Evolutionary conservation across 2,329 filamentous ascomycete genomes (phyloP), one percentile per base, ranked within the genome.

Genomic region (Elsinoe perseae): DNA sequence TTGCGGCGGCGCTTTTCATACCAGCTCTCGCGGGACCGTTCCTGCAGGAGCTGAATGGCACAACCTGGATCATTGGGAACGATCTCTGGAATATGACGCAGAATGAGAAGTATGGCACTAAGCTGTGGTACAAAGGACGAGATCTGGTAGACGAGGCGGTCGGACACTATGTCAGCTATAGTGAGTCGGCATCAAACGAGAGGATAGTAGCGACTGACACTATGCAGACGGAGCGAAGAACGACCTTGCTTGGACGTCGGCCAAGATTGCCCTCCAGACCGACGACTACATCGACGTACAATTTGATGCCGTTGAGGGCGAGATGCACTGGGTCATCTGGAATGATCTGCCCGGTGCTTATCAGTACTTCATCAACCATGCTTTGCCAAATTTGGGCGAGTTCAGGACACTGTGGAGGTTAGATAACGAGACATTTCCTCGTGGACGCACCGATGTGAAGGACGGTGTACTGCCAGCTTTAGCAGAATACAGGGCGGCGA

Each of bases 281-380:
- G 63, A 59, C 14, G 66, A 75, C 46, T 77, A 72, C 64, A 72
- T 78, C 59, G 76, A 80, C 59, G 67, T 80, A 54, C 67, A 69
- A 25, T 79, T 79, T 63, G 71, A 66, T 2, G 72, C 77, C 0
- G 63, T 58, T 1, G 75, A 76, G 61, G 76, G 74, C 5, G 76
- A 78, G 54, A 71, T 79, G 56, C 77, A 80, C 59, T 80, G 76
- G 76, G 73, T 80, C 9, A 75, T 80, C 56, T 72, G 74, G 59
- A 69, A 74, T 2, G 70, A 72, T 14, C 71, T 78, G 1, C 66
- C 73, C 2, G 77, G 77, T n/a, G 75, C 77, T n/a, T 79, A 80
- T 61, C 77, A 79, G 56, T 80, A 80, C 65, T 77, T 79, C 52
- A 74, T 79, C 57, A 79, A 80, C 62, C 73, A 67, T 52, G 73